Evolutionary conservation across 768 basidiomycete genomes (phyloP), one percentile per base, ranked within the genome.

Genomic region (Nidularia sp.): DNA sequence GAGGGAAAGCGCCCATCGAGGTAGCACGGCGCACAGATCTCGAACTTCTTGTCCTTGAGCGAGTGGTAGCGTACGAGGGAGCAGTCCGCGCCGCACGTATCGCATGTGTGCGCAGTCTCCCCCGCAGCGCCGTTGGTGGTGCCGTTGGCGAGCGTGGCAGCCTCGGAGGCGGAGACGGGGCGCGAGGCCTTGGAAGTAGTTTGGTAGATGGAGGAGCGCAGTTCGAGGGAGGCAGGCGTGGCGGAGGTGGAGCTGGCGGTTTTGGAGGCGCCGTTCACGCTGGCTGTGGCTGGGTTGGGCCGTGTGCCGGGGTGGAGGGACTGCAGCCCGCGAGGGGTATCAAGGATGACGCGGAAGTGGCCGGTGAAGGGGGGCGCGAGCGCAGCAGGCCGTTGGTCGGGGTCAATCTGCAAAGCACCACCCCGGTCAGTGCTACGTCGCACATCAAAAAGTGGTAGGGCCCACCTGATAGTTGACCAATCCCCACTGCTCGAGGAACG

Each of bases 401-500:
- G 94, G 72, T 99, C 97, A 62, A 99, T 92, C 96, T 99, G 61
- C 2, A 47, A 10, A 35, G 34, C 52, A 34, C 29, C n/a, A n/a
- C n/a, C n/a, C n/a, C n/a, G n/a, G n/a, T n/a, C n/a, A n/a, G n/a
- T n/a, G n/a, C n/a, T n/a, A n/a, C n/a, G n/a, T n/a, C n/a, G n/a
- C n/a, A n/a, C n/a, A n/a, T n/a, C n/a, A n/a, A n/a, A n/a, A n/a
- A n/a, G n/a, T n/a, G n/a, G n/a, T n/a, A n/a, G n/a, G n/a, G 62
- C 81, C 51, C 57, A 94, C 96, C 79, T 99, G 97, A 68, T 99
- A 99, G 73, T 99, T 99, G 63, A 99, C 86, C 53, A 99, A 76
- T 0, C 97, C 97, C 97, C 97, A 99, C 62, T 98, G 97, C 66
- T 98, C 97, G 33, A 99, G 77, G 67, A 99, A 98, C 3, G 94